These are phyloP conservation scores for Talaromyces albobiverticillius DNA, from an alignment of 2,329 filamentous ascomycete species.

Conservation along the genomic window DNA sequence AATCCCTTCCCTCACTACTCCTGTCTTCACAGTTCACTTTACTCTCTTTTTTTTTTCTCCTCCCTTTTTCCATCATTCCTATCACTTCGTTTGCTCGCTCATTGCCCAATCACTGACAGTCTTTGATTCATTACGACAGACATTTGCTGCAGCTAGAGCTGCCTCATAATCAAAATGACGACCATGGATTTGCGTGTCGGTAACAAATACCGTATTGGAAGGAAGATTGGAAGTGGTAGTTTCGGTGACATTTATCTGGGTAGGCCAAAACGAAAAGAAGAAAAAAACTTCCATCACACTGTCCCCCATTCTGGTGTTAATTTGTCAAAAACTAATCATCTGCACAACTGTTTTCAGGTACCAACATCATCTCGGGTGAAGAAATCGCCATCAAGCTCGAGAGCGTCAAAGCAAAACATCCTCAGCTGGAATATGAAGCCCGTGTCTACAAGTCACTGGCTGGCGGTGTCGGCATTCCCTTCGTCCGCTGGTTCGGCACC, in stretches of 20 bases:
- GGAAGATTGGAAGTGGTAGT: constrained; percentile 96
- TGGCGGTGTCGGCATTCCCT: constrained; percentile 95
- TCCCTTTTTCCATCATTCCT: background rate
- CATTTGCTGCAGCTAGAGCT: constrained; percentile 4
- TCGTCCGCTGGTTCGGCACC: constrained; percentile 98
- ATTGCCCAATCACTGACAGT: background rate
- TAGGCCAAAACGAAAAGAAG: no score
- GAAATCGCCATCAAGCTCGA: constrained; percentile 99
- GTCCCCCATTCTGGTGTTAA: constrained; percentile 19
- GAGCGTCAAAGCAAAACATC: constrained; percentile 98
- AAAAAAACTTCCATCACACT: background rate
- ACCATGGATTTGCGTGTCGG: constrained; percentile 83
- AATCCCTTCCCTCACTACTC: background rate
- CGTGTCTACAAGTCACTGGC: constrained; percentile 84
- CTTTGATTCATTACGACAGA: background rate
- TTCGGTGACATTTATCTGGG: constrained; percentile 98
- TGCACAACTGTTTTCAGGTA: constrained; percentile 55
- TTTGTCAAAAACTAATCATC: background rate
- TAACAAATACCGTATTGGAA: constrained; percentile 99
- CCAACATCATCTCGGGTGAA: constrained; percentile 99
- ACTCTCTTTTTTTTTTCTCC: background rate
- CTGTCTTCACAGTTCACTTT: background rate
- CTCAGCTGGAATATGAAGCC: constrained; percentile 97
- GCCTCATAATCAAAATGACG: constrained; percentile 14
- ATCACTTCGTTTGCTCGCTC: background rate